Evolutionary conservation across 495 filamentous ascomycete species (phyloP), one percentile per base, ranked within the genome.

Genomic region (Letharia columbiana): DNA sequence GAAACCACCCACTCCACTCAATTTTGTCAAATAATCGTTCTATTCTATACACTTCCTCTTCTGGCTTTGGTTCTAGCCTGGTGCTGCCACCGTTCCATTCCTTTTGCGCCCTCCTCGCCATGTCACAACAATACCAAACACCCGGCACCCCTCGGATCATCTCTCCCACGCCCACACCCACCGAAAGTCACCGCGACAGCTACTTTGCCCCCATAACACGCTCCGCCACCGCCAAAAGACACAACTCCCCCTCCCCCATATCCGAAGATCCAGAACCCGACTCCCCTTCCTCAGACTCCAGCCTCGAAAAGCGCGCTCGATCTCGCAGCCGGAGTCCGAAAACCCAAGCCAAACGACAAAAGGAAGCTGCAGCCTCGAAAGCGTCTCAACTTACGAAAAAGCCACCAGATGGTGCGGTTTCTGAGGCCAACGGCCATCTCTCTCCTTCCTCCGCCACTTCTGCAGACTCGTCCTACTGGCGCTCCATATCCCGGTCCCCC

Each of bases 401-500:
- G 78, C 82, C 67, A 7, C n/a, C 64, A 54, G 37, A 23, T 44
- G 81, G 78, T 28, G 74, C 75, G 47, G 61, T 65, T 2, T 61
- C 72, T 6, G 73, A 76, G 15, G 68, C 78, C 42, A 89, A 92
- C 72, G 89, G 87, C 40, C 84, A 91, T 69, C 81, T 95, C n/a
- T 87, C 87, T 15, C 88, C 88, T 37, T 77, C 82, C 15, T 75
- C 79, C 41, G 80, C 81, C 9, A 73, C 79, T 17, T 77, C 80
- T 13, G 84, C 87, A 73, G 74, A 78, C 13, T 78, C 80, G 12
- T 86, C 87, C 74, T 84, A 80, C 71, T 93, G 89, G 87, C 84
- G 88, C 45, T 87, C 90, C 71, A 78, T 96, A 70, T 95, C 91
- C 64, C 84, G 94, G 67, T 92, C 89, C 64, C 94, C 94, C 4